Conservation (phyloP, 75 land plant species). For the Pinus albicaulis region DNA sequence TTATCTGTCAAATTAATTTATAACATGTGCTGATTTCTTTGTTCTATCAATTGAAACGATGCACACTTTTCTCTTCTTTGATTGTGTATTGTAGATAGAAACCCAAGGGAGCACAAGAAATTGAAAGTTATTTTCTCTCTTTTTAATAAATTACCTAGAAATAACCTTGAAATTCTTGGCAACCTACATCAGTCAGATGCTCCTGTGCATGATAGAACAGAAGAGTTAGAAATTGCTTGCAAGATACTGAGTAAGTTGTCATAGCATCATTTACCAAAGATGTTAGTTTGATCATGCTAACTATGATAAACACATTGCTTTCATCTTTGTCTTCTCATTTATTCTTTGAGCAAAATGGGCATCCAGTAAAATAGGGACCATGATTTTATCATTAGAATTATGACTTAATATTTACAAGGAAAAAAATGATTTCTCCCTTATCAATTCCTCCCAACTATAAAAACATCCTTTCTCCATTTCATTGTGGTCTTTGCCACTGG, state of each 20-base stretch:
- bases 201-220: neutral
- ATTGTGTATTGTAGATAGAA: neutral
- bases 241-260: neutral
- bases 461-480: no score
- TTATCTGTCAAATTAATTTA: neutral
- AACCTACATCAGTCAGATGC: neutral
- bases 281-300: neutral
- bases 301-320: neutral
- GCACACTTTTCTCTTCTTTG: neutral
- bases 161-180: neutral
- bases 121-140: neutral
- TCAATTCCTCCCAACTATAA: no score
- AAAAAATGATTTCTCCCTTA: no score
- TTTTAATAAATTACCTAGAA: neutral
- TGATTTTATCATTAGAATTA: no score
- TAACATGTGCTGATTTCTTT: neutral
- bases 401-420: no score
- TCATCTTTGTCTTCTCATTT: neutral
- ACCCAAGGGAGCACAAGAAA: neutral
- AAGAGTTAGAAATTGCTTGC: neutral
- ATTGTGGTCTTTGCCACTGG: no score
- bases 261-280: neutral
- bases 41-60: neutral
- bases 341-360: neutral
- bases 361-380: neutral